Evolutionary conservation across 2,329 filamentous ascomycete species (phyloP), one percentile per base, ranked within the genome.

Genomic region (Bertia moriformis): DNA sequence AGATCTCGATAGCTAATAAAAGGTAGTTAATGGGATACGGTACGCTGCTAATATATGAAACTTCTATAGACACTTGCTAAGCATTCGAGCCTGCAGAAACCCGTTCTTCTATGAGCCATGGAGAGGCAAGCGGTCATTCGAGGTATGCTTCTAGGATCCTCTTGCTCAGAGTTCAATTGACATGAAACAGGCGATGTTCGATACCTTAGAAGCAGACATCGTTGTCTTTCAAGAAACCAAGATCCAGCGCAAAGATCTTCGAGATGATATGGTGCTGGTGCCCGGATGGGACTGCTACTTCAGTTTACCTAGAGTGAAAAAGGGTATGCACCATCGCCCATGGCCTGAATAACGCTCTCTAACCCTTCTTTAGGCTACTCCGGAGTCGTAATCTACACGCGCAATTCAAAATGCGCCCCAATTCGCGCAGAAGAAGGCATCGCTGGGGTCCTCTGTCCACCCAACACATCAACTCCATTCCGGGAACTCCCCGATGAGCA

Each of bases 221-320:
- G 77, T 96, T 14, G 71, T 95, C 42, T 87, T 96, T 66, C 91
- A 98, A 57, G 91, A 96, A 59, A 79, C 86, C 33, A 98, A 96
- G 61, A 95, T 96, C 30, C 91, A 96, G 54, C 73, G 82, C 41
- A 94, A 94, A 54, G 88, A 95, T 48, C 65, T 98, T 1, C 71
- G 69, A 30, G 91, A 96, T 67, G 91, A 96, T 49, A 96, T 96
- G 86, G 88, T 96, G 7, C 65, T 96, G 22, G 77, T 96, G 0
- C 78, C 84, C 0, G 91, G 91, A 12, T 98, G 89, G 89, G 91
- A 98, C 55, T 88, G 88, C 46, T 94, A 81, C 60, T 95, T 95
- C 60, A 95, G 87, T 54, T 66, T 98, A 18, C 91, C 91, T 0
- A 86, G 80, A 54, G 71, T 93, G 53, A 96, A 96, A 58, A 96